These are phyloP conservation scores for Wickerhamomyces tratensis DNA, from an alignment of 805 yeast species.

Conservation along the genomic window DNA sequence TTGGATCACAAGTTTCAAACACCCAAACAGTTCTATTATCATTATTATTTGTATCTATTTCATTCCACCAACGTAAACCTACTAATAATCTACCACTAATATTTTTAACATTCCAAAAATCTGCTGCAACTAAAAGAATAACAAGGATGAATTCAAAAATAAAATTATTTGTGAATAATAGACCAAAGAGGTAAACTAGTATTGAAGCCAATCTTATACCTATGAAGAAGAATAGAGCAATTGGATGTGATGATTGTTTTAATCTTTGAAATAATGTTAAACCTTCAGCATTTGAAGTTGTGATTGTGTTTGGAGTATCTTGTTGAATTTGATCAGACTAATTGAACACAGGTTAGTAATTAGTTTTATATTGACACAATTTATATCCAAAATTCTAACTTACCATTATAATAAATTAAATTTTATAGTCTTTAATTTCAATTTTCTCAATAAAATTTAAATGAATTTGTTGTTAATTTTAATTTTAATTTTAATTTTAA, in stretches of 20 bases:
- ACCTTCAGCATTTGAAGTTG: slow-evolving; percentile 1
- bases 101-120: slow-evolving; percentile 90
- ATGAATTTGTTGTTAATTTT: too few species aligned
- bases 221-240: slow-evolving; percentile 61
- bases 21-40: slow-evolving; percentile 52
- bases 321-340: background rate
- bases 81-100: slow-evolving; percentile 84
- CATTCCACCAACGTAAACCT: slow-evolving; percentile 97
- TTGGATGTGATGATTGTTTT: slow-evolving; percentile 71
- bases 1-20: slow-evolving; percentile 75
- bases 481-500: too few species aligned
- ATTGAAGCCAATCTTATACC: slow-evolving; percentile 46
- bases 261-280: slow-evolving; percentile 34
- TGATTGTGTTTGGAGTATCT: background rate
- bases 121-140: slow-evolving; percentile 71
- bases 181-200: slow-evolving; percentile 60
- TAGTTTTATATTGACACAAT: too few species aligned
- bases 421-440: too few species aligned
- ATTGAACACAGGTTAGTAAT: too few species aligned
- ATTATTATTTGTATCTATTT: slow-evolving; percentile 43
- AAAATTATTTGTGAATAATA: slow-evolving; percentile 53
- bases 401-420: too few species aligned
- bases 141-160: slow-evolving; percentile 73
- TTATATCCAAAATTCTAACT: too few species aligned
- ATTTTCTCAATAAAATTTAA: too few species aligned